phyloP scores from a whole-genome alignment of 352 stramenopile genomes.

The Pythium aquatile region DNA sequence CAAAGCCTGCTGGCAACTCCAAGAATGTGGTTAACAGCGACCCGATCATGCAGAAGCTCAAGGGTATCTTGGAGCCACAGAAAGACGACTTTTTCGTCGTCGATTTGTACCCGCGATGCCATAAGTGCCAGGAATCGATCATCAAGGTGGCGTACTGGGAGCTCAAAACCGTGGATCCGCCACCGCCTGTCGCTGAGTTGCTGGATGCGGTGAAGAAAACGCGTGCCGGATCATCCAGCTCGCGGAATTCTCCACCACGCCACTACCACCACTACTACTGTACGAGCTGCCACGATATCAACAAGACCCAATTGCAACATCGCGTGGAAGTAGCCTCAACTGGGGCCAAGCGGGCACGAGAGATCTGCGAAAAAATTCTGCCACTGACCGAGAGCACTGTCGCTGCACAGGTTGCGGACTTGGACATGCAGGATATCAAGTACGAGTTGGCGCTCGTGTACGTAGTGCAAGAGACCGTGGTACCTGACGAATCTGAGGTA shows the following conservation, averaged over 20 bases:
- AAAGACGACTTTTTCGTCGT: slow-evolving; percentile 99
- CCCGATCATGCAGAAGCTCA: slow-evolving; percentile 97
- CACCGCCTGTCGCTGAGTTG: slow-evolving; percentile 67
- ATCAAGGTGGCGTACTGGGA: slow-evolving; percentile 87
- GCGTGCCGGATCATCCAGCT: slow-evolving; percentile 55
- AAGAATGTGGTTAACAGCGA: slow-evolving; percentile 88
- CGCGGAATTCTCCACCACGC: slow-evolving; percentile 60
- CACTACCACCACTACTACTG: slow-evolving; percentile 89
- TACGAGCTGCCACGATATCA: slow-evolving; percentile 57
- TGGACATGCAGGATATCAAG: slow-evolving; percentile 86
- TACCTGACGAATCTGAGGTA: slow-evolving; percentile 23
- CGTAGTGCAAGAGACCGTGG: slow-evolving; percentile 29
- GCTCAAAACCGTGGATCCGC: slow-evolving; percentile 64
- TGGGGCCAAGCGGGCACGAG: slow-evolving; percentile 61
- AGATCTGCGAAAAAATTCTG: slow-evolving; percentile 62
- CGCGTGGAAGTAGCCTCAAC: slow-evolving; percentile 67
- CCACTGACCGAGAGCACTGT: slow-evolving; percentile 61
- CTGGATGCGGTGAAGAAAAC: slow-evolving; percentile 81
- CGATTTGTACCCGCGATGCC: slow-evolving; percentile 89
- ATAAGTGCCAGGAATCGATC: slow-evolving; percentile 85
- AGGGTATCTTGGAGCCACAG: slow-evolving; percentile 97
- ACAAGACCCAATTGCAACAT: slow-evolving; percentile 74
- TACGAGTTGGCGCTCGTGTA: slow-evolving; percentile 56
- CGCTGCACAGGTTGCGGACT: slow-evolving; percentile 52
- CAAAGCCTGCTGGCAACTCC: slow-evolving; percentile 41